A percentile compares a stretch with the other conserved stretches of the same genome.
phyloP scores from a whole-genome alignment of 2,329 filamentous ascomycete genomes.

The Aspergillus fumigatus region DNA sequence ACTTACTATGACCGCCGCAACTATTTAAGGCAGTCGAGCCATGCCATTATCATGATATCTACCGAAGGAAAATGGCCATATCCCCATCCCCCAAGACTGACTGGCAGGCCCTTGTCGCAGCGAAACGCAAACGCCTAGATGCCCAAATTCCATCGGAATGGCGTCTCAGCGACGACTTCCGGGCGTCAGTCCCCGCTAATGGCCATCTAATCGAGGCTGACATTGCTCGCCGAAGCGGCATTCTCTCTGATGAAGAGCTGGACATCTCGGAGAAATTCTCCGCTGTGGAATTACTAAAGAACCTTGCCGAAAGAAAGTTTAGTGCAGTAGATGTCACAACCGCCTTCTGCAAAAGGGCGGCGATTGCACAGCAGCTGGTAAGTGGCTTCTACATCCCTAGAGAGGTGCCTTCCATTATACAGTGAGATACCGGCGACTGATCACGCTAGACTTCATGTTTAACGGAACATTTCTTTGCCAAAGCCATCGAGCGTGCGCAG shows the following conservation, averaged over 20 bases:
- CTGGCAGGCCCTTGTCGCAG: slow-evolving; percentile 19
- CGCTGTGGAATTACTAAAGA: slow-evolving; percentile 15
- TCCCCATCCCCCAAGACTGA: too few species aligned
- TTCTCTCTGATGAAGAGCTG: slow-evolving; percentile 45
- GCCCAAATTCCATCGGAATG: slow-evolving; percentile 32
- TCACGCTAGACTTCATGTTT: slow-evolving; percentile 26
- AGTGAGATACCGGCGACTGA: slow-evolving; percentile 1
- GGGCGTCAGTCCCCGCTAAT: slow-evolving; percentile 5
- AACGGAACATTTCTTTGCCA: slow-evolving; percentile 35
- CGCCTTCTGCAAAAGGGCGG: slow-evolving; percentile 39
- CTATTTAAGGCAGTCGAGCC: not conserved
- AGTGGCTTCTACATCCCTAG: too few species aligned
- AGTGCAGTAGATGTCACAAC: slow-evolving; percentile 20
- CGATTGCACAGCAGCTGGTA: slow-evolving; percentile 35
- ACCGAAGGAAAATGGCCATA: not conserved
- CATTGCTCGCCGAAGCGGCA: slow-evolving; percentile 31
- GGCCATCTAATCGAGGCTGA: slow-evolving; percentile 18
- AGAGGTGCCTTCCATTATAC: too few species aligned
- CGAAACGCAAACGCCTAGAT: slow-evolving; percentile 28
- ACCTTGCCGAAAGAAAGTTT: slow-evolving; percentile 15
- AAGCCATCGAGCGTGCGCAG: slow-evolving; percentile 34
- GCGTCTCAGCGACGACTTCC: slow-evolving; percentile 17
- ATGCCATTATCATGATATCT: not conserved
- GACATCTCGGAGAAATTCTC: slow-evolving; percentile 40
- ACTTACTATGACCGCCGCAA: not conserved